Base-by-base conservation (phyloP, 352 stramenopile species). In the Globisporangium nodosum region DNA sequence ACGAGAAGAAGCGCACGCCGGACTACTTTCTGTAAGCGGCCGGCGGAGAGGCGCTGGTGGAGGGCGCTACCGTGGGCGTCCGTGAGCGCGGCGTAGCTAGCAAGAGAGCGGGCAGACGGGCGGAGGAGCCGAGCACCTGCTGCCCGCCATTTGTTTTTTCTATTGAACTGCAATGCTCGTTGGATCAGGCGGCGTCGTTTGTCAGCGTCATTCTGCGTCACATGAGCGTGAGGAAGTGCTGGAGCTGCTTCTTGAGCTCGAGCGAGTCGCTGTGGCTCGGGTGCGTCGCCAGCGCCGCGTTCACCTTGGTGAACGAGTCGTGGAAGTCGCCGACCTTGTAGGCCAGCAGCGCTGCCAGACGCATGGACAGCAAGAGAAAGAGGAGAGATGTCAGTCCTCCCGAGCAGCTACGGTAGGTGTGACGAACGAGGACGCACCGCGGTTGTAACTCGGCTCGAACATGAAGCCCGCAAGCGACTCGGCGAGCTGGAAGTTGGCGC, bases 301-400 rank as follows among this genome's bases (percentile, higher is more conserved):
- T 85, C 56, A 93, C 88, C 66, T 94, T 92, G 52, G 71, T 87
- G 66, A 88, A 94, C 15, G 88, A 73, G 63, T 97, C 85, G 63
- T 97, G 85, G 65, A 97, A 97, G 62, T 97, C 85, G 49, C 90
- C 91, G 21, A 88, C 71, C 63, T 93, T 94, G 81, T 96, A 97
- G 52, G 86, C 84, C 31, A 97, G 71, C 57, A 98, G 70, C 49
- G 90, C 90, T 92, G 58, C 31, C 8, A 56, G 6, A 24, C 50
- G 56, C 21, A 58, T 45, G 43, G 35, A 43, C 39, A 49, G 11
- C 37, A 48, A 21, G 31, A 39, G 9, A 54, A 6, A 51, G 9
- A 48, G 52, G 33, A 37, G 5, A 37, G 33, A 37, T 7, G 35
- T 40, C 35, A 40, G 8, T 40, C 24, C 24, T 27, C 24, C 24